Percentiles rank a stretch among this genome's conserved stretches.
phyloP scores from a whole-genome alignment of 306 rosid genomes.

The Senna siamea region DNA sequence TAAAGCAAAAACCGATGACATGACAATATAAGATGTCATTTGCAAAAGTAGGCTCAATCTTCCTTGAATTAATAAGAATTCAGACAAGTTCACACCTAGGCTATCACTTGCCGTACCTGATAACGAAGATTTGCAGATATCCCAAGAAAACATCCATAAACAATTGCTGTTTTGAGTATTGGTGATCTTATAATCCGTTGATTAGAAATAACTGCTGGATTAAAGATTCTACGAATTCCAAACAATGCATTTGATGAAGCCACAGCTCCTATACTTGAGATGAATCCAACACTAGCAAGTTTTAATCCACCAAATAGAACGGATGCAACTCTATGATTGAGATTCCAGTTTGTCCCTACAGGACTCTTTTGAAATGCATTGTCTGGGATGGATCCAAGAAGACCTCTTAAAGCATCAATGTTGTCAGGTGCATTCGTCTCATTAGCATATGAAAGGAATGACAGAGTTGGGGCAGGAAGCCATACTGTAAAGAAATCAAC shows the following conservation, averaged over 20 bases:
- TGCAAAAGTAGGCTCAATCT: conserved; percentile 33
- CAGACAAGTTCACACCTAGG: conserved; percentile 19
- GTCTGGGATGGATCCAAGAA: conserved; percentile 94
- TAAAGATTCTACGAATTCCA: conserved; percentile 63
- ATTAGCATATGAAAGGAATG: conserved; percentile 76
- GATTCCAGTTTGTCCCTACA: conserved; percentile 82
- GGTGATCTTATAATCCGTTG: conserved; percentile 74
- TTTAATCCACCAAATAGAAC: conserved; percentile 90
- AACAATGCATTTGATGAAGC: conserved; percentile 76
- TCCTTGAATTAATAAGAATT: conserved; percentile 22
- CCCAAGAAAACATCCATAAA: conserved; percentile 76
- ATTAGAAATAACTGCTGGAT: conserved; percentile 54
- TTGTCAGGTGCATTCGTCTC: conserved; percentile 61
- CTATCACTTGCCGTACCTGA: conserved; percentile 64
- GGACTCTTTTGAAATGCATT: conserved; percentile 93
- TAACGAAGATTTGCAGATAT: conserved; percentile 89
- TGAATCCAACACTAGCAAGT: conserved; percentile 86
- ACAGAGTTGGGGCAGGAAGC: conserved; percentile 99
- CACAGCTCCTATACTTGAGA: conserved; percentile 90
- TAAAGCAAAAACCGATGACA: conserved; percentile 9
- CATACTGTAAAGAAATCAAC: conserved; percentile 98
- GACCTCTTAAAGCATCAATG: conserved; percentile 65
- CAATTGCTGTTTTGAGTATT: conserved; percentile 77
- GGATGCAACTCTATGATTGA: conserved; percentile 83
- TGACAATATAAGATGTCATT: conserved; percentile 29